Base-by-base conservation (phyloP, 75 land plant genomes). In the Picea glauca region DNA sequence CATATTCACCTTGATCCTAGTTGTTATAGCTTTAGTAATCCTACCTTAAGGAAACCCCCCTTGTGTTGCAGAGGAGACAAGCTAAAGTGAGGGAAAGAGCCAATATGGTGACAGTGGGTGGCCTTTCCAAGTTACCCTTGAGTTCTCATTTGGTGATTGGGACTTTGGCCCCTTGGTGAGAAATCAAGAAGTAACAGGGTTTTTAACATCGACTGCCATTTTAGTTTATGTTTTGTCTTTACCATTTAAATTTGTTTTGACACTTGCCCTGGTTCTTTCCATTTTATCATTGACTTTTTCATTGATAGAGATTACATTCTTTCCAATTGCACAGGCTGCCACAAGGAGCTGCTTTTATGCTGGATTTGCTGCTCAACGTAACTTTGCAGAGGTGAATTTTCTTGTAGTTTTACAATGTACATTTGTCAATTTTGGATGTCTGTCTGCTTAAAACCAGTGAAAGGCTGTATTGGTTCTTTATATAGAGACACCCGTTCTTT, bases 321-420 rank as follows among this genome's bases (percentile, higher is more conserved):
- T 59, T 59, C 5, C 23, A n/a, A n/a, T 35, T 78, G 26, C 76
- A 21, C 91, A 98, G 99, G 95, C 99, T 80, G 92, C 99, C 67
- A 98, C 99, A 2, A 89, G 92, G 77, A 98, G 96, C 79, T 98
- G 99, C 75, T 98, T 98, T 79, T 93, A 89, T 89, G 99, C 99
- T n/a, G 97, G 97, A 35, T 94, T 96, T 93, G 99, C 99, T 77
- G 91, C 94, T 8, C 88, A 91, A 62, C 91, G 96, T 65, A 96
- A 96, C 67, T 96, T 92, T 91, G 99, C 99, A 46, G 99, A 96
- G 93, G 99, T 96, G 78, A 83, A 80, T 32, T 26, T 46, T 23
- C 26, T 26, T n/a, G n/a, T 21, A 40, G 3, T 75, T 57, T 57
- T 57, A 15, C 68, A 57, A 6, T 75, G 17, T 30, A 58, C 32